Conservation (phyloP, 306 rosid genomes). For the Trichosanthes cucumerina region DNA sequence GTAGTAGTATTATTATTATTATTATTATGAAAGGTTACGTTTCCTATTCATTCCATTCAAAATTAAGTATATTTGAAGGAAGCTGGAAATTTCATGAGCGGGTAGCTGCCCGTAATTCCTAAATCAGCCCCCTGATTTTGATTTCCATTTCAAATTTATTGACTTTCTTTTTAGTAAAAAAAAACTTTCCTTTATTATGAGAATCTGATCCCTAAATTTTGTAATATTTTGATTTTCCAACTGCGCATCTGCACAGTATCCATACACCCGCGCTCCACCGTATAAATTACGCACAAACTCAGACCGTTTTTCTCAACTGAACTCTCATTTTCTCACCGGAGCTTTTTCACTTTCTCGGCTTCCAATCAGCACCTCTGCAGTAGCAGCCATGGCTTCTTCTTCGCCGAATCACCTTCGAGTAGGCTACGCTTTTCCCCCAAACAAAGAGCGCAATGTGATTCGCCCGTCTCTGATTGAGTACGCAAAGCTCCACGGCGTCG, state of each 20-base stretch:
- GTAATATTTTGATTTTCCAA: background rate
- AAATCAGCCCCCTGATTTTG: background rate
- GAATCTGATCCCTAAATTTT: background rate
- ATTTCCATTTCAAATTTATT: background rate
- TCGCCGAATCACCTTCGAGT: conserved; percentile 20
- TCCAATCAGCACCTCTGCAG: background rate
- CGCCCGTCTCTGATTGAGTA: conserved; percentile 43
- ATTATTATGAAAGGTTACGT: no score
- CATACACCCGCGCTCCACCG: background rate
- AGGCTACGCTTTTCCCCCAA: conserved; percentile 76
- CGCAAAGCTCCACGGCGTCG: conserved; percentile 52
- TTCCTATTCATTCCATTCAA: no score
- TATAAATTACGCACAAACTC: background rate
- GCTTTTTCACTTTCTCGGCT: background rate
- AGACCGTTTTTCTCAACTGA: background rate
- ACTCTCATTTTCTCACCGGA: background rate
- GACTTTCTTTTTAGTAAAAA: background rate
- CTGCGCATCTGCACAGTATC: background rate
- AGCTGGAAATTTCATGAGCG: background rate
- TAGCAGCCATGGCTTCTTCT: background rate
- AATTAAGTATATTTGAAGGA: background rate
- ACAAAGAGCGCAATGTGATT: conserved; percentile 76
- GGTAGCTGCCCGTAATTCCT: background rate
- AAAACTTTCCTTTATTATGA: background rate
- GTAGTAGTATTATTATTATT: no score